Conservation (phyloP, 2,329 filamentous ascomycete species). For the Apiospora hydei region DNA sequence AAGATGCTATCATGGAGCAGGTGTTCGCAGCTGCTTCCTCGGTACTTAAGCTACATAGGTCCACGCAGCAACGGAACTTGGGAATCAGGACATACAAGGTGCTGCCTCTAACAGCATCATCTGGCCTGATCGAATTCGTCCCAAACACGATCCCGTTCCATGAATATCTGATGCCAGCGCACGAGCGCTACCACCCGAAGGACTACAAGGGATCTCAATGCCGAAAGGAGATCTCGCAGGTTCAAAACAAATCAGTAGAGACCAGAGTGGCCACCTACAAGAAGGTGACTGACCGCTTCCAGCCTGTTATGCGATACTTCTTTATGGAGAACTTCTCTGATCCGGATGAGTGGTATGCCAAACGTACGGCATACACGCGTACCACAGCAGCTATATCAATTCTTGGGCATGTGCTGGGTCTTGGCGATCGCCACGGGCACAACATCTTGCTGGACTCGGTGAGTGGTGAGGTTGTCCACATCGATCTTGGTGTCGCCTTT, state of each 20-base stretch:
- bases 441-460: constrained; percentile 93
- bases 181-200: constrained; percentile 84
- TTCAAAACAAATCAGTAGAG: constrained; percentile 73
- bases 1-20: constrained; percentile 99
- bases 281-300: constrained; percentile 80
- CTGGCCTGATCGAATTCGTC: constrained; percentile 97
- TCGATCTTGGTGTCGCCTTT: constrained; percentile 96
- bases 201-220: constrained; percentile 81
- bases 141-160: constrained; percentile 91
- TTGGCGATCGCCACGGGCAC: constrained; percentile 94
- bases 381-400: constrained; percentile 96
- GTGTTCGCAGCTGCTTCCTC: constrained; percentile 96
- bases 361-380: constrained; percentile 87
- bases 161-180: constrained; percentile 90
- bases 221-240: constrained; percentile 79
- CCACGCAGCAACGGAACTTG: constrained; percentile 86
- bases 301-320: constrained; percentile 95
- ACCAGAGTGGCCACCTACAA: constrained; percentile 78
- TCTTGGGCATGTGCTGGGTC: constrained; percentile 87
- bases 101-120: constrained; percentile 81
- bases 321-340: constrained; percentile 95
- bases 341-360: constrained; percentile 94
- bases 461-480: constrained; percentile 94
- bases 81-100: constrained; percentile 98
- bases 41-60: constrained; percentile 83